phyloP scores from a whole-genome alignment of 495 filamentous ascomycete species.

The Xylaria flabelliformis region DNA sequence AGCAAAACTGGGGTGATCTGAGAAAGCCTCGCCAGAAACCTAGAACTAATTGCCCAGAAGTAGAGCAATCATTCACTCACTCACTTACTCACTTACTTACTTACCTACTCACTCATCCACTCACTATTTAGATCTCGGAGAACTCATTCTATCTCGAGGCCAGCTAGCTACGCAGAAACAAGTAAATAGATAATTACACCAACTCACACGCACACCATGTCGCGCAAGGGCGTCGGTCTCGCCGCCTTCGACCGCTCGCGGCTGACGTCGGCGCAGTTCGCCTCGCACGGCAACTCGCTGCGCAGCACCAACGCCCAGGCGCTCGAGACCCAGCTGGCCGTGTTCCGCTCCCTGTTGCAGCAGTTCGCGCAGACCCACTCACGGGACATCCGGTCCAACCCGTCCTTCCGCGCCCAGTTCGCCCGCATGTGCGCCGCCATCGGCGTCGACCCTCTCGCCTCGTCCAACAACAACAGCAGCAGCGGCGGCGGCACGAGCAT shows the following conservation, averaged over 20 bases:
- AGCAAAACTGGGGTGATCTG: not conserved
- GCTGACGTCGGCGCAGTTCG: conserved; percentile 82
- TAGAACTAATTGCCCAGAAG: not conserved
- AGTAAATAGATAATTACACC: not conserved
- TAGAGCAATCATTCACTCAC: too few relatives aligned
- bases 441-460: conserved; percentile 91
- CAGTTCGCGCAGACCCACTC: conserved; percentile 94
- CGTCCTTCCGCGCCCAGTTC: conserved; percentile 93
- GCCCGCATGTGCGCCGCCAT: conserved; percentile 98
- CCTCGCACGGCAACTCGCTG: conserved; percentile 83
- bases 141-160: not conserved
- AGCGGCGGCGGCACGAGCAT: conserved; percentile 64
- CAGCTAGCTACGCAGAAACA: not conserved
- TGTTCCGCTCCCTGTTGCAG: conserved; percentile 92
- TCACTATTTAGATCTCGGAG: not conserved
- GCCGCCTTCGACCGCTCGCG: conserved; percentile 86
- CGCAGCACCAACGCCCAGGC: conserved; percentile 80
- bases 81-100: too few relatives aligned
- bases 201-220: conserved; percentile 43
- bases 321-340: conserved; percentile 87
- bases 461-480: conserved; percentile 60
- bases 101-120: too few relatives aligned
- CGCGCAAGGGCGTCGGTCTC: conserved; percentile 82
- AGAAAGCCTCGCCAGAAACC: not conserved
- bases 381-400: conserved; percentile 93